Evolutionary conservation across 176 grass and related monocot species (phyloP).

Genomic region (Bothriochloa decipiens): DNA sequence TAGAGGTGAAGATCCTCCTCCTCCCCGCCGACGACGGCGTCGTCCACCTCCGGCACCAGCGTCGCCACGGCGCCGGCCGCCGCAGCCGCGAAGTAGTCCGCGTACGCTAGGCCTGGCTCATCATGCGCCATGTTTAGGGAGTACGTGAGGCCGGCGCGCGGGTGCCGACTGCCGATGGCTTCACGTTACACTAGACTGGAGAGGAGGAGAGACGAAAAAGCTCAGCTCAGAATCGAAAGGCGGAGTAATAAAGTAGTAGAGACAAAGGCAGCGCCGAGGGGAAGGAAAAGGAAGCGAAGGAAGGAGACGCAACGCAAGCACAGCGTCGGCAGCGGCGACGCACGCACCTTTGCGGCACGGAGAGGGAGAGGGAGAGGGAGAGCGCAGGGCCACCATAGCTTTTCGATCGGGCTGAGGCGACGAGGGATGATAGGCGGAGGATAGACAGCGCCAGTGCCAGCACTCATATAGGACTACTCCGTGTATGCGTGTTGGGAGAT

Average conservation of each 20-base stretch:
- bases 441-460: background rate
- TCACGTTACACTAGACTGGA: background rate
- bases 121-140: slow-evolving; percentile 63
- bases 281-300: background rate
- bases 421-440: background rate
- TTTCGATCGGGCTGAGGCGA: slow-evolving; percentile 6
- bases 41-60: slow-evolving; percentile 54
- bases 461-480: background rate
- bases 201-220: background rate
- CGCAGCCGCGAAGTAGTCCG: slow-evolving; percentile 52
- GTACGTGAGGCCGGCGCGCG: no score
- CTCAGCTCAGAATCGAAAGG: slow-evolving; percentile 16
- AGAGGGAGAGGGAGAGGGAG: background rate
- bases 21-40: background rate
- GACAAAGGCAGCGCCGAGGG: background rate
- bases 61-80: slow-evolving; percentile 18
- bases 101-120: slow-evolving; percentile 64
- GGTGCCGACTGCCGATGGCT: background rate
- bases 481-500: background rate
- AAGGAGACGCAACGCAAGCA: background rate
- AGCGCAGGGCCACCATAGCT: slow-evolving; percentile 39
- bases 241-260: background rate
- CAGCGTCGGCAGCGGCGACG: slow-evolving; percentile 22
- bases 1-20: slow-evolving; percentile 45
- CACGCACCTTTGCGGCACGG: slow-evolving; percentile 32